A percentile compares a stretch with the other conserved stretches of the same genome.
phyloP scores from a whole-genome alignment of 2,329 filamentous ascomycete genomes.

The Rhinocladiella similis region DNA sequence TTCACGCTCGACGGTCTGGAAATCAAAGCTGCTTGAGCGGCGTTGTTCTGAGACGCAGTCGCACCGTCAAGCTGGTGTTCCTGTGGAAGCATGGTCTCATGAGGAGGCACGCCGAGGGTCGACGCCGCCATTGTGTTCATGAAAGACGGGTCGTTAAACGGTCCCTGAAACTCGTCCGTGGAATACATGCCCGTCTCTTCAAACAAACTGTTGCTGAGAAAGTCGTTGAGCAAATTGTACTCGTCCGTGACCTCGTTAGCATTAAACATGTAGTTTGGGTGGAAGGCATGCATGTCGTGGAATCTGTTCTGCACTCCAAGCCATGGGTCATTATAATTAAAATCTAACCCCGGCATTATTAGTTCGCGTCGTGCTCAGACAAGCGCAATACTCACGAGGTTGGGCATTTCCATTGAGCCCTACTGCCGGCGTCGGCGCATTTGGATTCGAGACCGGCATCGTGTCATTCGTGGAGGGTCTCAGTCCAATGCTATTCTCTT shows the following conservation, averaged over 20 bases:
- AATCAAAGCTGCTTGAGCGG: constrained; percentile 52
- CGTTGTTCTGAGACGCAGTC: constrained; percentile 37
- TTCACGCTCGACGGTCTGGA: constrained; percentile 62
- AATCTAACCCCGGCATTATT: constrained; percentile 54
- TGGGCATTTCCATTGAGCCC: constrained; percentile 65
- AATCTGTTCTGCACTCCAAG: constrained; percentile 76
- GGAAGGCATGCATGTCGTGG: constrained; percentile 91
- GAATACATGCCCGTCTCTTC: constrained; percentile 72
- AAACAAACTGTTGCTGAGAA: constrained; percentile 85
- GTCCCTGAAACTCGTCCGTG: constrained; percentile 62
- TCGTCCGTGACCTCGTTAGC: constrained; percentile 94
- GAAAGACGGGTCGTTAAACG: constrained; percentile 61
- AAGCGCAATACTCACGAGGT: constrained; percentile 64
- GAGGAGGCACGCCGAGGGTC: constrained; percentile 30
- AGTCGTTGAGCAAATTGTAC: constrained; percentile 95
- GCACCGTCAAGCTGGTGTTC: constrained; percentile 40
- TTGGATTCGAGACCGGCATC: constrained; percentile 38
- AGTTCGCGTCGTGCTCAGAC: constrained; percentile 30
- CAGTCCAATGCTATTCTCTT: constrained; percentile 47
- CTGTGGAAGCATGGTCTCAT: constrained; percentile 36
- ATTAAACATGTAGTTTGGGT: constrained; percentile 93
- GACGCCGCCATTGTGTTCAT: constrained; percentile 44
- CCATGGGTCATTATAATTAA: constrained; percentile 79
- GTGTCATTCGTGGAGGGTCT: constrained; percentile 42
- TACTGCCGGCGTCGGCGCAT: constrained; percentile 67